These are phyloP conservation scores for Aspergillus ellipticus DNA, from an alignment of 495 filamentous ascomycete species.

Conservation along the genomic window DNA sequence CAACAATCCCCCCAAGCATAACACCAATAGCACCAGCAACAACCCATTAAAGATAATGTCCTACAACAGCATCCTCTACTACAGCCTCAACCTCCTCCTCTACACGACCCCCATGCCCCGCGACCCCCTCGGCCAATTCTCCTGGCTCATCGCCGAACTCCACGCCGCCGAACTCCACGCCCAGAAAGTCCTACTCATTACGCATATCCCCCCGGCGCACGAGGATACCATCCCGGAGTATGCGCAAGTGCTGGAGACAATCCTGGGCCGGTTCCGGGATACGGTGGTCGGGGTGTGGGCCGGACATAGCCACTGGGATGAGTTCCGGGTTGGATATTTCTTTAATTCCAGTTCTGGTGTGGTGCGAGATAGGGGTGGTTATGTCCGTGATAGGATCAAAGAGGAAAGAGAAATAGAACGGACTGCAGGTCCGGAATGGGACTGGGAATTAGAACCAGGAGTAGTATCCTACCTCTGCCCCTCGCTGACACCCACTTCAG, in stretches of 20 bases:
- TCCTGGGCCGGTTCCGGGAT: slow-evolving; percentile 48
- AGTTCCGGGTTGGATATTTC: slow-evolving; percentile 54
- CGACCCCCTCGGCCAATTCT: slow-evolving; percentile 46
- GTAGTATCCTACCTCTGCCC: too few relatives aligned
- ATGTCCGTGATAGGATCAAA: too few relatives aligned
- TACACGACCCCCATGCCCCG: slow-evolving; percentile 46
- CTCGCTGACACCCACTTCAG: slow-evolving; percentile 50
- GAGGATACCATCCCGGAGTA: slow-evolving; percentile 47
- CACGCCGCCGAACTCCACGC: slow-evolving; percentile 45
- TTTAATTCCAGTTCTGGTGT: too few relatives aligned
- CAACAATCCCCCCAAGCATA: too few relatives aligned
- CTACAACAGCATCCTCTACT: slow-evolving; percentile 56
- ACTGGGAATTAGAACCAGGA: slow-evolving; percentile 43
- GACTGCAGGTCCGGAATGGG: too few relatives aligned
- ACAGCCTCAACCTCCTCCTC: slow-evolving; percentile 51
- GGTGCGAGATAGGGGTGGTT: too few relatives aligned
- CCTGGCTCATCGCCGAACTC: slow-evolving; percentile 49
- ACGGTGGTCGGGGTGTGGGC: slow-evolving; percentile 56
- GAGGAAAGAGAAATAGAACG: too few relatives aligned
- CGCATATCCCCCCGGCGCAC: slow-evolving; percentile 49
- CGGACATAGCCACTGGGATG: slow-evolving; percentile 55
- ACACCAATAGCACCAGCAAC: too few relatives aligned
- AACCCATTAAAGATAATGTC: slow-evolving; percentile 52
- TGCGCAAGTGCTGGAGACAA: slow-evolving; percentile 52
- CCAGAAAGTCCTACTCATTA: slow-evolving; percentile 52